phyloP scores from a whole-genome alignment of 306 rosid genomes.

The Betula pendula region DNA sequence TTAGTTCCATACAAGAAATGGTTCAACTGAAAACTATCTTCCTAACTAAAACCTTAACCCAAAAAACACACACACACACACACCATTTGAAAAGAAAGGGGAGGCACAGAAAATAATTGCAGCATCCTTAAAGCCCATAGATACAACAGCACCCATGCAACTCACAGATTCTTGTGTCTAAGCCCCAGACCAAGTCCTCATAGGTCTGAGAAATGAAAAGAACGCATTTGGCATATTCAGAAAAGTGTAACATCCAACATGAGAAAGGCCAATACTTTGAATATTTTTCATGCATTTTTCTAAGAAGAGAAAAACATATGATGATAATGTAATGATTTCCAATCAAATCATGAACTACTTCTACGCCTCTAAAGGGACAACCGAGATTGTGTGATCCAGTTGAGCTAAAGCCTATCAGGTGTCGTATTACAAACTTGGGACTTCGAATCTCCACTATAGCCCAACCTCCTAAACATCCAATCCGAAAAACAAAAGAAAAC shows the following conservation, averaged over 20 bases:
- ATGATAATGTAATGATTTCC: neutral
- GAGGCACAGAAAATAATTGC: neutral
- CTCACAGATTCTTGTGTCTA: constrained; percentile 5
- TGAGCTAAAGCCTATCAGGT: neutral
- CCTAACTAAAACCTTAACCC: neutral
- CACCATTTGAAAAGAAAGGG: neutral
- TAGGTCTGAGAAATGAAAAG: neutral
- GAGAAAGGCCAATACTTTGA: neutral
- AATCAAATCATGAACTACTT: neutral
- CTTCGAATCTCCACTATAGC: neutral
- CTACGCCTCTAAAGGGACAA: neutral
- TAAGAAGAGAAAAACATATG: neutral
- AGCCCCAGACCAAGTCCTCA: neutral
- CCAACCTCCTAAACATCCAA: neutral
- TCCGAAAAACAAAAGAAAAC: neutral
- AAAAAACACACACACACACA: too few relatives aligned
- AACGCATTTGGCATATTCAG: neutral
- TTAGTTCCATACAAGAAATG: neutral
- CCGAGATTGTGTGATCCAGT: neutral
- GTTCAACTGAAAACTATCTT: neutral
- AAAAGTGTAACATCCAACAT: neutral
- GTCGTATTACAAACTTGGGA: neutral
- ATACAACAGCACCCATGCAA: neutral
- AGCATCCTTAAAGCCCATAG: neutral
- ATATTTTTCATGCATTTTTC: neutral